Evolutionary conservation across 768 basidiomycete species (phyloP), one percentile per base, ranked within the genome.

Genomic region (Sistotremastrum niveocremeum): DNA sequence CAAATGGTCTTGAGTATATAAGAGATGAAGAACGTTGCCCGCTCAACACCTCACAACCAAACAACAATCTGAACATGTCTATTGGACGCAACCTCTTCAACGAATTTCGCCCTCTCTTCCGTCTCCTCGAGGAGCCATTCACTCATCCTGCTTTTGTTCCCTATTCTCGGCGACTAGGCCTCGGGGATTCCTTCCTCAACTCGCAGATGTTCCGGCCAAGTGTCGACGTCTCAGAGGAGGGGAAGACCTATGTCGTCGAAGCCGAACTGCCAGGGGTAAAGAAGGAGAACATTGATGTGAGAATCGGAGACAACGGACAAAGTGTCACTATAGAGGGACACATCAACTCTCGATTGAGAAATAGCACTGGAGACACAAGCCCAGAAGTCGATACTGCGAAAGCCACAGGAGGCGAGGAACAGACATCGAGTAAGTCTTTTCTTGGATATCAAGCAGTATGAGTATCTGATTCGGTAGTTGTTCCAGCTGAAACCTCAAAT

Each of bases 231-330:
- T 66, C 70, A 3, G 84, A 88, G 52, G 71, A 78, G 48, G 75
- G 71, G 1, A 68, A 77, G 58, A 65, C 69, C 37, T 86, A 81
- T 52, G 50, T 84, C 44, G 64, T 88, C 37, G 80, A 86, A 54
- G 82, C 83, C 2, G 85, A 88, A 55, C 55, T 88, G 30, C 85
- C 84, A 20, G 84, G 84, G 1, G 76, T 87, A 30, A 78, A 75
- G 59, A 84, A 79, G 65, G 83, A 86, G 53, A 77, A 85, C 54
- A 57, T 86, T 6, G 72, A 83, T 46, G 71, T 87, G 43, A 70
- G 75, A 6, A 66, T 87, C 48, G 81, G 81, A 6, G 79, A 84
- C 46, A 74, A 71, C 10, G 84, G 82, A 2, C 69, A 74, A 46
- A 83, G 75, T 50, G 57, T 86, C 47, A 84, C 77, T 3, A 84